phyloP scores from a whole-genome alignment of 139 green algal genomes.

The Pseudopediastrum boryanum region DNA sequence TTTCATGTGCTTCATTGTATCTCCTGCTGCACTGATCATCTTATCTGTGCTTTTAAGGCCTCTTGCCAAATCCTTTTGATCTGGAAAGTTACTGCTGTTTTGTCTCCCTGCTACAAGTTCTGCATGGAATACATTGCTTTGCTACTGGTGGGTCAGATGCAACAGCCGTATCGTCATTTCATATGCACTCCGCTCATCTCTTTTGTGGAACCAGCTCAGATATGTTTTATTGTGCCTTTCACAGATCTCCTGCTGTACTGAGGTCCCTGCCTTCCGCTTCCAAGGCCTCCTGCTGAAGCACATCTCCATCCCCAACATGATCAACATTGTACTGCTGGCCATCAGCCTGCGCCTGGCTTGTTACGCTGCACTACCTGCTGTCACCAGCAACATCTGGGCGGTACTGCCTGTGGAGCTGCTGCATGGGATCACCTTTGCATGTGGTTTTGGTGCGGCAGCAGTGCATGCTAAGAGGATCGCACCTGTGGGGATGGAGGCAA shows the following conservation, averaged over 20 bases:
- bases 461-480: constrained; percentile 44
- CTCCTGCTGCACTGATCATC: too few relatives aligned
- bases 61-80: too few relatives aligned
- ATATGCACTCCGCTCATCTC: too few relatives aligned
- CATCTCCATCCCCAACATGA: constrained; percentile 8
- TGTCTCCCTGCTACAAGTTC: too few relatives aligned
- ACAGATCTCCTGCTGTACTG: constrained; percentile 40
- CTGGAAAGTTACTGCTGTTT: too few relatives aligned
- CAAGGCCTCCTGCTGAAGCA: constrained; percentile 17
- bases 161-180: too few relatives aligned
- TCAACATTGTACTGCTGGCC: constrained; percentile 15
- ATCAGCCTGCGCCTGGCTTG: constrained; percentile 32
- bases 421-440: constrained; percentile 64
- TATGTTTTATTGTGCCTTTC: not conserved
- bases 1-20: too few relatives aligned
- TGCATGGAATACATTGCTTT: too few relatives aligned
- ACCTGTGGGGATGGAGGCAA: constrained; percentile 40
- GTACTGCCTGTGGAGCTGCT: constrained; percentile 59
- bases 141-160: too few relatives aligned
- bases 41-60: too few relatives aligned
- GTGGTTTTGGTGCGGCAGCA: constrained; percentile 34
- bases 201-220: not conserved
- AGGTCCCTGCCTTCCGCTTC: constrained; percentile 53
- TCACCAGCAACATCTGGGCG: constrained; percentile 35
- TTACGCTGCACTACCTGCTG: constrained; percentile 38